Percentiles rank a stretch among this genome's conserved stretches.
Conservation (phyloP, 2,329 filamentous ascomycete genomes). For the Paracamarosporium sp. region DNA sequence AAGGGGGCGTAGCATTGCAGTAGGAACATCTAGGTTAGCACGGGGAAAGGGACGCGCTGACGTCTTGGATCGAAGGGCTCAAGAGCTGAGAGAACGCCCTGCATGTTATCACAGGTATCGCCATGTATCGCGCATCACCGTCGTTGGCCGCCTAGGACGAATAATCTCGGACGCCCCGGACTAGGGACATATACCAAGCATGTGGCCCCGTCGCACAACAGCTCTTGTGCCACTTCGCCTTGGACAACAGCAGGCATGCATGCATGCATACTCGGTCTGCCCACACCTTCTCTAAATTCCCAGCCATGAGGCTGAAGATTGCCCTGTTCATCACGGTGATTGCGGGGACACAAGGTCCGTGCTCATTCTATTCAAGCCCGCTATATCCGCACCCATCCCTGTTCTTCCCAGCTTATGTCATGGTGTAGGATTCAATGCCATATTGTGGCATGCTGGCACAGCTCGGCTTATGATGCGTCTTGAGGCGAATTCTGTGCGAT, state of each 20-base stretch:
- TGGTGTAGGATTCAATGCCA: background rate
- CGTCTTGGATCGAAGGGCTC: slow-evolving; percentile 3
- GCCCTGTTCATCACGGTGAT: background rate
- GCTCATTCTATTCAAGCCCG: background rate
- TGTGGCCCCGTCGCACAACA: slow-evolving; percentile 8
- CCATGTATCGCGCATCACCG: slow-evolving; percentile 19
- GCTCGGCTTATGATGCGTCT: too few species aligned
- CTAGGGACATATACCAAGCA: slow-evolving; percentile 9
- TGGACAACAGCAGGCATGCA: background rate
- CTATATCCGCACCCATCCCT: background rate
- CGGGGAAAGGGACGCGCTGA: background rate
- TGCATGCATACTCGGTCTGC: background rate
- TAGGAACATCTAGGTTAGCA: slow-evolving; percentile 5
- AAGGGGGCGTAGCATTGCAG: slow-evolving; percentile 8
- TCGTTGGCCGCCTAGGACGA: slow-evolving; percentile 32
- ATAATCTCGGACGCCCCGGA: slow-evolving; percentile 32
- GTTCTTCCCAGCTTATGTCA: background rate
- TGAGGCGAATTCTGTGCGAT: too few species aligned
- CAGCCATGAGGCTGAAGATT: background rate
- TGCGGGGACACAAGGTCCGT: background rate
- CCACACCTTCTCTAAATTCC: background rate
- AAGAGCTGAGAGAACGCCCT: slow-evolving; percentile 4
- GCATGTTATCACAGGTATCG: slow-evolving; percentile 20
- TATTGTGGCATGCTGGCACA: too few species aligned
- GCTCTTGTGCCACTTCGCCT: slow-evolving; percentile 6